Percentiles rank a stretch among this genome's conserved stretches.
These are phyloP conservation scores for Beta corolliflora DNA, from an alignment of 179 eudicot species.

Conservation along the genomic window DNA sequence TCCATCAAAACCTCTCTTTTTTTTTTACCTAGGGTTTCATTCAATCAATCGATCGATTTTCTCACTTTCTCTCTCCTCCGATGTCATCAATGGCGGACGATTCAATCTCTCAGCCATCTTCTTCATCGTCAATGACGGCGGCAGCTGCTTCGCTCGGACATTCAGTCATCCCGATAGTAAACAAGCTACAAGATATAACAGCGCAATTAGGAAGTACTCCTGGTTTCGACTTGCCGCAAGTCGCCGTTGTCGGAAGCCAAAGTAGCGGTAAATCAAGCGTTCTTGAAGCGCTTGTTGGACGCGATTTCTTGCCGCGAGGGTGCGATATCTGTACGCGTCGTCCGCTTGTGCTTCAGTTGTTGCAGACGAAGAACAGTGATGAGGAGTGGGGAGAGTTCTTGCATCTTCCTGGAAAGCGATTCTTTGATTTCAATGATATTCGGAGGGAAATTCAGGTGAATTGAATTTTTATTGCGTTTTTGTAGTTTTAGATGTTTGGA, in stretches of 20 bases:
- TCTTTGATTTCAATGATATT: constrained; percentile 68
- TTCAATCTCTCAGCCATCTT: constrained; percentile 23
- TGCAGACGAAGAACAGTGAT: constrained; percentile 57
- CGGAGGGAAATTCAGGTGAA: constrained; percentile 80
- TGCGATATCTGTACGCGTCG: constrained; percentile 81
- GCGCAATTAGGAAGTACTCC: constrained; percentile 64
- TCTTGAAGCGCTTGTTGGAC: constrained; percentile 77
- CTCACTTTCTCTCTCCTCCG: neutral
- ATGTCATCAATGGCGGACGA: constrained; percentile 39
- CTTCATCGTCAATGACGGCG: constrained; percentile 24
- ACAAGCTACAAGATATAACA: constrained; percentile 78
- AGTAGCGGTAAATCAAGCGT: constrained; percentile 85
- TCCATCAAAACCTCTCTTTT: constrained; percentile 8
- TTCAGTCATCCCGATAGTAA: constrained; percentile 71
- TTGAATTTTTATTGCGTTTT: neutral
- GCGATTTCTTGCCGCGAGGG: constrained; percentile 79
- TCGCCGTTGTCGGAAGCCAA: constrained; percentile 82
- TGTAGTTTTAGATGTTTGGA: neutral
- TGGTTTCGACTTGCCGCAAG: constrained; percentile 72
- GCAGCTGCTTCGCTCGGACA: constrained; percentile 44
- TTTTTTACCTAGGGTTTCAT: constrained; percentile 28
- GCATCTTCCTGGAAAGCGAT: constrained; percentile 69
- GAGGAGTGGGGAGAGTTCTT: constrained; percentile 92
- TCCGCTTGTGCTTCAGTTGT: constrained; percentile 74
- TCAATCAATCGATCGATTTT: constrained; percentile 7